Percentiles rank a stretch among this genome's conserved stretches.
Conservation (phyloP, 352 stramenopile genomes). For the Chrysophaeum taylorii region DNA sequence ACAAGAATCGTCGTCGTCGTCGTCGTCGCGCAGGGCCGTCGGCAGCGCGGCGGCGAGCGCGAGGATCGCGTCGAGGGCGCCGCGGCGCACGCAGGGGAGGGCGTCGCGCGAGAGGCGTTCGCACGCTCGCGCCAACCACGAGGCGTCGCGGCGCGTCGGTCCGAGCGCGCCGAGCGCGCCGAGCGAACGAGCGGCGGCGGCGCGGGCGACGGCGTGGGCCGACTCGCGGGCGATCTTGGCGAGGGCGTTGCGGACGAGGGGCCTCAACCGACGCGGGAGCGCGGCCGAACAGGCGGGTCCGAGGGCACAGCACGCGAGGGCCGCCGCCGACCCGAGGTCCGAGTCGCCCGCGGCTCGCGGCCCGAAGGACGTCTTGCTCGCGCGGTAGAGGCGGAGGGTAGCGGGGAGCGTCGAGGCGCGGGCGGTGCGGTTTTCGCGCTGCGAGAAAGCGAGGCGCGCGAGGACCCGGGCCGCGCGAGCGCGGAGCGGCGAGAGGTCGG, state of each 20-base stretch:
- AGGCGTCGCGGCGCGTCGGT: background rate
- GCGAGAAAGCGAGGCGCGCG: background rate
- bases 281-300: background rate
- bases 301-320: background rate
- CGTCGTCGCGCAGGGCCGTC: background rate
- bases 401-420: background rate
- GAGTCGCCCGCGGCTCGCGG: background rate
- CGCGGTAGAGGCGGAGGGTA: background rate
- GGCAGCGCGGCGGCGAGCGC: conserved; percentile 1
- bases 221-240: background rate
- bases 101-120: background rate
- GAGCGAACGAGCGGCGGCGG: background rate
- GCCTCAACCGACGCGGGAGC: background rate
- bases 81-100: background rate
- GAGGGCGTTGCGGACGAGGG: background rate
- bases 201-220: background rate
- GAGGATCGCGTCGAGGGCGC: background rate
- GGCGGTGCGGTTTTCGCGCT: background rate
- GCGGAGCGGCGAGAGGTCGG: background rate
- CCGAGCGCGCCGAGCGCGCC: background rate
- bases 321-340: background rate
- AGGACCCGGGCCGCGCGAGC: background rate
- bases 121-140: background rate
- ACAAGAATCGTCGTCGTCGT: background rate
- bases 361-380: background rate